Conservation (phyloP, 2,329 filamentous ascomycete species). For the Hypoxylon sp. region DNA sequence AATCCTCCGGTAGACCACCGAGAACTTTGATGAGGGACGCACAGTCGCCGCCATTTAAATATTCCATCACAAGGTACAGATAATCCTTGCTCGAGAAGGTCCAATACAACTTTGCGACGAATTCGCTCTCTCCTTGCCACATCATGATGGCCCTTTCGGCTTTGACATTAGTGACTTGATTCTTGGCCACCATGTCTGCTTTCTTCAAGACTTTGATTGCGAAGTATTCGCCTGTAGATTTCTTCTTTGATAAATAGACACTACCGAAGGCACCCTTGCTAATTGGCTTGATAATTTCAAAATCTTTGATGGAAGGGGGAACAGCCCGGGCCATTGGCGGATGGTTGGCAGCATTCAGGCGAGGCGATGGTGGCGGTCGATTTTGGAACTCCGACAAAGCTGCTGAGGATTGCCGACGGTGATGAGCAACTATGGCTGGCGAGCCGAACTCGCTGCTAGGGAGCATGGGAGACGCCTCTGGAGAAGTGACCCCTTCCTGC, state of each 20-base stretch:
- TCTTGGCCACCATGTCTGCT: conserved; percentile 99
- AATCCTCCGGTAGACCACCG: conserved; percentile 92
- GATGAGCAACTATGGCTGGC: conserved; percentile 73
- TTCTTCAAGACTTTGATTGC: conserved; percentile 99
- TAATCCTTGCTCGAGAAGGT: conserved; percentile 99
- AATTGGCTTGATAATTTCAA: conserved; percentile 99
- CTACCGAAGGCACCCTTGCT: conserved; percentile 99
- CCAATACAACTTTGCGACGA: conserved; percentile 99
- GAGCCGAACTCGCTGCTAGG: conserved; percentile 85
- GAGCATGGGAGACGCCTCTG: conserved; percentile 89
- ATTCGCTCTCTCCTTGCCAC: conserved; percentile 99
- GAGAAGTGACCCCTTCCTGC: conserved; percentile 80
- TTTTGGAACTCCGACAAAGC: conserved; percentile 78
- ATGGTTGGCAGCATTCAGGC: conserved; percentile 79
- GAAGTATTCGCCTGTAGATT: conserved; percentile 97
- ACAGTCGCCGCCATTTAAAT: conserved; percentile 96
- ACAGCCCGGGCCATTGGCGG: conserved; percentile 89
- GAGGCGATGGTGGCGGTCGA: conserved; percentile 83
- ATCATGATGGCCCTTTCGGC: conserved; percentile 99
- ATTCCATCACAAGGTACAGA: conserved; percentile 98
- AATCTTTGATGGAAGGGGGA: conserved; percentile 97
- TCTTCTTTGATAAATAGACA: conserved; percentile 98
- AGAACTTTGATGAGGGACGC: conserved; percentile 96
- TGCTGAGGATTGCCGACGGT: conserved; percentile 91
- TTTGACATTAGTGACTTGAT: conserved; percentile 99